phyloP scores from a whole-genome alignment of 225 moss, liverwort and hornwort species.

The Pseudoscleropodium purum region DNA sequence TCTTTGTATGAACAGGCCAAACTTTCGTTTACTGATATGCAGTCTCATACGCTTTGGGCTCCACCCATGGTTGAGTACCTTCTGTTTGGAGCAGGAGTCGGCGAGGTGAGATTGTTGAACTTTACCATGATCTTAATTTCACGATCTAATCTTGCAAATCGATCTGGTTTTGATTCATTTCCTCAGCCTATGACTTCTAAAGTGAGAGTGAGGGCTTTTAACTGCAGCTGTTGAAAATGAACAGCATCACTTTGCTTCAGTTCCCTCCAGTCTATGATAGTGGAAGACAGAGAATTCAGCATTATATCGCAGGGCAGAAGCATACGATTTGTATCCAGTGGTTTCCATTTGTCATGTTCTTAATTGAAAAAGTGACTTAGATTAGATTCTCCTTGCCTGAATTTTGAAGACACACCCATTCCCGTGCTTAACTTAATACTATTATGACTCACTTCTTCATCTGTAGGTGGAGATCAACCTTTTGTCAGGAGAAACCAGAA shows the following conservation, averaged over 20 bases:
- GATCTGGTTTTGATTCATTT: neutral
- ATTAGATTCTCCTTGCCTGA: no score
- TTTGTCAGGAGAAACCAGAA: slow-evolving; percentile 41
- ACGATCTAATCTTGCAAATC: neutral
- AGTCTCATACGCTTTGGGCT: slow-evolving; percentile 19
- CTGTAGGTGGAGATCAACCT: slow-evolving; percentile 57
- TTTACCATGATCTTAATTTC: neutral
- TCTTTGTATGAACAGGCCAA: slow-evolving; percentile 14
- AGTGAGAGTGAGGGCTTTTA: neutral
- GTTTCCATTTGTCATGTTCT: no score
- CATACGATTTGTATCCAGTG: neutral
- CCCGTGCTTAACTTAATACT: no score
- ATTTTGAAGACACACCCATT: neutral
- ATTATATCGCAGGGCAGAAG: no score
- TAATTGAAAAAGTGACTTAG: no score
- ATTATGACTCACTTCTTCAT: neutral
- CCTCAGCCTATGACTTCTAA: neutral
- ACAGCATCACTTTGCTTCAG: neutral
- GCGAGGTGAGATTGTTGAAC: slow-evolving; percentile 26
- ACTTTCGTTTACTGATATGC: slow-evolving; percentile 6
- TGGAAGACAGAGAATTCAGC: neutral
- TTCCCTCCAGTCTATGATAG: neutral
- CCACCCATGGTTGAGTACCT: neutral
- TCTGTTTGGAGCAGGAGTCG: slow-evolving; percentile 25
- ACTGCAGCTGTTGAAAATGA: neutral